These are phyloP conservation scores for Cucumis hystrix DNA, from an alignment of 306 rosid species.

Conservation along the genomic window DNA sequence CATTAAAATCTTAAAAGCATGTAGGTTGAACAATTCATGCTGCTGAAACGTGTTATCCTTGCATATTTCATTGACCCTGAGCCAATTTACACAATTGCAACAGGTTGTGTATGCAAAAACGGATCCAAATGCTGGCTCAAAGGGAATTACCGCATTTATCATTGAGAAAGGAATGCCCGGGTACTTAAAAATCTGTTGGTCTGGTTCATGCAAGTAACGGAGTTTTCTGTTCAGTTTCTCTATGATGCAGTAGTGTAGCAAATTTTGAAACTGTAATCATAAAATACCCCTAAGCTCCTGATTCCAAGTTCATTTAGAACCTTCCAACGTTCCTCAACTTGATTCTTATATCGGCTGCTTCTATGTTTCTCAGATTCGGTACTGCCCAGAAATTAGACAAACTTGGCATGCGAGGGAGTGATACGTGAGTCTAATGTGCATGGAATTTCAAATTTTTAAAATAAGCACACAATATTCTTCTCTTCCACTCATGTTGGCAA, in stretches of 20 bases:
- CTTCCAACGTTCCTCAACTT: conserved; percentile 8
- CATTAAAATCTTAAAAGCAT: background rate
- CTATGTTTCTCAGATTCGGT: conserved; percentile 52
- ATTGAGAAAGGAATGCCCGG: conserved; percentile 95
- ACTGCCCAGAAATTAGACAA: conserved; percentile 94
- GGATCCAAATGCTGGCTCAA: conserved; percentile 63
- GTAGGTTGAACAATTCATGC: background rate
- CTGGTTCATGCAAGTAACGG: conserved; percentile 7
- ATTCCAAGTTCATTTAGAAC: background rate
- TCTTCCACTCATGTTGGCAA: conserved; percentile 22
- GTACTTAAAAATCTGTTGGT: conserved; percentile 30
- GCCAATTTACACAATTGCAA: conserved; percentile 26
- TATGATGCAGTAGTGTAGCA: background rate
- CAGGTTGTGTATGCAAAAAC: conserved; percentile 97
- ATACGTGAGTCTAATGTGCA: conserved; percentile 54
- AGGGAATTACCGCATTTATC: conserved; percentile 93
- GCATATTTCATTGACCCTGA: background rate
- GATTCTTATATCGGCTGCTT: background rate
- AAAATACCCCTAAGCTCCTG: background rate
- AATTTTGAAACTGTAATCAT: background rate
- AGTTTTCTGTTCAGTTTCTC: background rate
- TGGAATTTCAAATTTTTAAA: conserved; percentile 5
- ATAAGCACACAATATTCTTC: background rate
- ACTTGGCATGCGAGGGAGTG: conserved; percentile 99
- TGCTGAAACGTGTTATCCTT: background rate